Conservation (phyloP, 2,329 filamentous ascomycete species). For the Phialophora chinensis region DNA sequence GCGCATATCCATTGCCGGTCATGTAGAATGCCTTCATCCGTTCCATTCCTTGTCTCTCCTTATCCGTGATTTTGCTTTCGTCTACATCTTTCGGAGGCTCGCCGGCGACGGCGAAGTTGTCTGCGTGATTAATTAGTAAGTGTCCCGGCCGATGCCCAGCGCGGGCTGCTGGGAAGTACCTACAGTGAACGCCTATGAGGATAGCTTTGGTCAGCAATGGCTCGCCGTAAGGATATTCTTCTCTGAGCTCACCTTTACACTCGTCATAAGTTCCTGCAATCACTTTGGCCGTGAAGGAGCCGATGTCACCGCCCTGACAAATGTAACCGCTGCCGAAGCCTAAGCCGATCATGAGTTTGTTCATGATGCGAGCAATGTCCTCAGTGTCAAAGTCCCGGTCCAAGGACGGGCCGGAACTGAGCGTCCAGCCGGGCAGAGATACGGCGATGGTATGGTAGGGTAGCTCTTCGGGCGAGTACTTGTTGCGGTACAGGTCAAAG, state of each 20-base stretch:
- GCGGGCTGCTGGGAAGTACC: background rate
- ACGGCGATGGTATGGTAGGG: conserved; percentile 65
- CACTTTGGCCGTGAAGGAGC: conserved; percentile 52
- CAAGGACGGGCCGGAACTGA: conserved; percentile 56
- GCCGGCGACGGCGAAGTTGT: conserved; percentile 23
- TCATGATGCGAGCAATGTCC: conserved; percentile 54
- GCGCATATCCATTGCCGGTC: conserved; percentile 57
- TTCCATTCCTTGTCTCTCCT: conserved; percentile 47
- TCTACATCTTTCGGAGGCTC: conserved; percentile 4
- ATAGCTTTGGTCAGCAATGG: background rate
- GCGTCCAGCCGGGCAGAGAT: conserved; percentile 61
- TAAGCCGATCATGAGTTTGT: conserved; percentile 60
- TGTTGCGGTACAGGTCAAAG: conserved; percentile 53
- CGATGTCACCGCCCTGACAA: conserved; percentile 64
- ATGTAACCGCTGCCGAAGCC: conserved; percentile 61
- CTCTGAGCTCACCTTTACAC: conserved; percentile 49
- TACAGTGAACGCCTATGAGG: conserved; percentile 21
- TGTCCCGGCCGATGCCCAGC: background rate
- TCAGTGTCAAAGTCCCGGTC: conserved; percentile 50
- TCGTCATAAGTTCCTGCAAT: conserved; percentile 52
- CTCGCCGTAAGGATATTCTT: background rate
- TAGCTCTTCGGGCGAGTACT: conserved; percentile 56
- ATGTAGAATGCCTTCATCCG: conserved; percentile 47
- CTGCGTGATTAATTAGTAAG: conserved; percentile 5
- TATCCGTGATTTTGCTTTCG: conserved; percentile 24